phyloP scores from a whole-genome alignment of 1,139 yeast genomes.

The Geotrichum europaeum region DNA sequence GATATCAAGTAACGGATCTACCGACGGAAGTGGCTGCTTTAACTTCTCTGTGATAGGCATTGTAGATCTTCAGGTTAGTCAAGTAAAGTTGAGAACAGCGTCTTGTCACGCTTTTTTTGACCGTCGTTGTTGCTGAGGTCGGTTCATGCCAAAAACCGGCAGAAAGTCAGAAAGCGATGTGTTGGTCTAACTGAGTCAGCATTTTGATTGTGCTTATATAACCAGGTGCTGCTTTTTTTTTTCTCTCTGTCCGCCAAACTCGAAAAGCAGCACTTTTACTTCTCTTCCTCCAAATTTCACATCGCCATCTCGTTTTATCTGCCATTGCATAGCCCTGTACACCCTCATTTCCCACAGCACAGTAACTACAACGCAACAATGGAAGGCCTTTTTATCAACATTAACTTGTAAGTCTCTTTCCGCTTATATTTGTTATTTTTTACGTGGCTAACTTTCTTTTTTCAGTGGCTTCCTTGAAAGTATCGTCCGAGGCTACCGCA shows the following conservation, averaged over 20 bases:
- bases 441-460: conserved; percentile 1
- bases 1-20: conserved; percentile 27
- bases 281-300: not conserved
- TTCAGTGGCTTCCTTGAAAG: conserved; percentile 83
- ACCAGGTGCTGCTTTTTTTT: not conserved
- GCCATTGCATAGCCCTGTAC: not conserved
- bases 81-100: not conserved
- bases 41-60: not conserved
- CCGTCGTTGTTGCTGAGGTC: not conserved
- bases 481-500: conserved; percentile 86
- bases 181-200: not conserved
- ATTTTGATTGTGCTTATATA: not conserved
- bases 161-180: not conserved
- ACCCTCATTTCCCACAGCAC: not conserved
- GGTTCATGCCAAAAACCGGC: not conserved
- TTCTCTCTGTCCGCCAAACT: not conserved
- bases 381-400: conserved; percentile 86
- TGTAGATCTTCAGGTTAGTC: not conserved
- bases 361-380: conserved; percentile 34
- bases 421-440: not conserved
- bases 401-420: conserved; percentile 46
- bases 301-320: not conserved
- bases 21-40: not conserved
- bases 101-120: not conserved
- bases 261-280: conserved; percentile 7